Evolutionary conservation across 306 rosid species (phyloP).

Genomic region (Lablab purpureus): DNA sequence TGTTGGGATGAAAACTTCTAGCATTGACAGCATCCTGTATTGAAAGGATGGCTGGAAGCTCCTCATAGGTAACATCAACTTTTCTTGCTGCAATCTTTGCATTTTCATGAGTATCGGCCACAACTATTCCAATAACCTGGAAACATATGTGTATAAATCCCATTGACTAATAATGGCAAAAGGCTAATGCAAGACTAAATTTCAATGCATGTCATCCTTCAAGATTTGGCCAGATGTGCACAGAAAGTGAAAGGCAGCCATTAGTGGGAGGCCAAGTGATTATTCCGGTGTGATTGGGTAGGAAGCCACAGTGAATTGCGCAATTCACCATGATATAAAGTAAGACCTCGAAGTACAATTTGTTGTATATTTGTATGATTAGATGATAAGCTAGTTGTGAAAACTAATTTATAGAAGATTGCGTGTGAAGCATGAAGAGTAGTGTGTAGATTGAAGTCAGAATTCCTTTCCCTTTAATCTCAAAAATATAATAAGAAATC

Average conservation of each 20-base stretch:
- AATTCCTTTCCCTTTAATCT: constrained; percentile 36
- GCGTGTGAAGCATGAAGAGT: constrained; percentile 10
- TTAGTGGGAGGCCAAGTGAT: not conserved
- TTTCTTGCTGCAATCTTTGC: constrained; percentile 82
- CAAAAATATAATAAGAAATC: constrained; percentile 28
- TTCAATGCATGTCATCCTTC: constrained; percentile 22
- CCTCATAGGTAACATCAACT: constrained; percentile 79
- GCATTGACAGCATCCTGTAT: constrained; percentile 87
- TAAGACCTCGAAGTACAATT: constrained; percentile 34
- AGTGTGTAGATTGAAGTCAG: constrained; percentile 21
- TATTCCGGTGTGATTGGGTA: constrained; percentile 28
- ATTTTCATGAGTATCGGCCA: constrained; percentile 96
- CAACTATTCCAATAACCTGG: constrained; percentile 89
- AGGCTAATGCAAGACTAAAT: constrained; percentile 40
- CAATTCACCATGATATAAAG: constrained; percentile 22
- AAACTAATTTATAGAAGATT: constrained; percentile 32
- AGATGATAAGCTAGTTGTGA: constrained; percentile 15
- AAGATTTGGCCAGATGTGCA: constrained; percentile 16
- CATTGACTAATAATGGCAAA: constrained; percentile 33
- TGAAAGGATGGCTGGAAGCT: constrained; percentile 83
- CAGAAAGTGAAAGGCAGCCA: constrained; percentile 7
- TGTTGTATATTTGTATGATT: constrained; percentile 24
- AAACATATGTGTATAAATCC: constrained; percentile 40
- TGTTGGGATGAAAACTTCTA: constrained; percentile 77
- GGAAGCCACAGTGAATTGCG: constrained; percentile 14